phyloP scores from a whole-genome alignment of 2,329 filamentous ascomycete genomes.

The Neofusicoccum umdonicola region DNA sequence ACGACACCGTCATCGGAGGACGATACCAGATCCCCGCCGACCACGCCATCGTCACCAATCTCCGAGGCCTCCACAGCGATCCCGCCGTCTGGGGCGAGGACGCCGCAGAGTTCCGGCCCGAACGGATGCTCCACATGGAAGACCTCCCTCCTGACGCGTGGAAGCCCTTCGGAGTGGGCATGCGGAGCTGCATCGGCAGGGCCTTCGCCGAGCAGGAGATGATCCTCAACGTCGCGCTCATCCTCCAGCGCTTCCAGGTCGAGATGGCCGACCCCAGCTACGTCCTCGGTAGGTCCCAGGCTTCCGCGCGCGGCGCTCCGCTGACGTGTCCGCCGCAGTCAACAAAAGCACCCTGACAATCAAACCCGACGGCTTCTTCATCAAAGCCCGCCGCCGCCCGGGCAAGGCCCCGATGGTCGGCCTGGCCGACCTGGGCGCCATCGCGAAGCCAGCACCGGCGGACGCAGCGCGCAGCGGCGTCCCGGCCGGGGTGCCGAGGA shows the following conservation, averaged over 20 bases:
- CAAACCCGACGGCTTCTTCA: slow-evolving; percentile 63
- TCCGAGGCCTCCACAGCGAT: slow-evolving; percentile 41
- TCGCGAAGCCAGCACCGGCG: not conserved
- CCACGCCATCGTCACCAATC: slow-evolving; percentile 50
- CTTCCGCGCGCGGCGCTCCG: not conserved
- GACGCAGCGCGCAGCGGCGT: not conserved
- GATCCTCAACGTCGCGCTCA: slow-evolving; percentile 24
- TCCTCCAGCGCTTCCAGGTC: slow-evolving; percentile 72
- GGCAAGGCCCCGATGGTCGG: not conserved
- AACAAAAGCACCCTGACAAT: slow-evolving; percentile 59
- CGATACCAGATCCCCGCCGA: slow-evolving; percentile 59
- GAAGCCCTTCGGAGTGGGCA: slow-evolving; percentile 69
- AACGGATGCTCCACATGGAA: slow-evolving; percentile 66
- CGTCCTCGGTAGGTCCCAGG: slow-evolving; percentile 36
- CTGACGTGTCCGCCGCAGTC: slow-evolving; percentile 22
- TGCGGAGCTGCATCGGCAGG: slow-evolving; percentile 68
- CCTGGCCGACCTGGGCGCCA: not conserved
- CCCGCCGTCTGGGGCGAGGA: slow-evolving; percentile 29
- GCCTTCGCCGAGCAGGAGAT: slow-evolving; percentile 72
- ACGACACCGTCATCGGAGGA: slow-evolving; percentile 26
- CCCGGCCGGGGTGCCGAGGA: not conserved
- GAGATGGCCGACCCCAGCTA: slow-evolving; percentile 61
- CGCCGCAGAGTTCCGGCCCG: slow-evolving; percentile 38
- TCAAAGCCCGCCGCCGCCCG: slow-evolving; percentile 32
- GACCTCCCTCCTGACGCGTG: slow-evolving; percentile 29